These are phyloP conservation scores for Kodamaea ohmeri DNA, from an alignment of 1,139 yeast genomes.

Conservation along the genomic window DNA sequence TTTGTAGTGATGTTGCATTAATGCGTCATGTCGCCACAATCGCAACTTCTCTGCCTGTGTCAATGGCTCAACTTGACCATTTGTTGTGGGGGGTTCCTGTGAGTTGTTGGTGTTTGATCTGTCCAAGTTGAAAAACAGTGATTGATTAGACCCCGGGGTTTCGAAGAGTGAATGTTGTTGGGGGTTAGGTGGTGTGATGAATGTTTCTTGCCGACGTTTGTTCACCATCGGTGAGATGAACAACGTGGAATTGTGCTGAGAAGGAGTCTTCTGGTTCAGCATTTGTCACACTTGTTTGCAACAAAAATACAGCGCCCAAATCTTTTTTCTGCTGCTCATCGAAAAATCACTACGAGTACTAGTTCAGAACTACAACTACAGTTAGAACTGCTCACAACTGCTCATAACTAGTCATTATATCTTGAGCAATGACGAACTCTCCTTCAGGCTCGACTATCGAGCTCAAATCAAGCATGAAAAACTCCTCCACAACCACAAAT, in stretches of 20 bases:
- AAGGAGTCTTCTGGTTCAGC: conserved; percentile 37
- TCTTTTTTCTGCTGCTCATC: conserved; percentile 1
- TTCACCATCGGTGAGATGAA: conserved; percentile 60
- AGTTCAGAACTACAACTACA: too few species aligned
- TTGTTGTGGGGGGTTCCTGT: conserved; percentile 16
- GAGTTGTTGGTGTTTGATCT: conserved; percentile 18
- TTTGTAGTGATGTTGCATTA: conserved; percentile 85
- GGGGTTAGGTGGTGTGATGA: conserved; percentile 58
- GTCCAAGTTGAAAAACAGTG: conserved; percentile 40
- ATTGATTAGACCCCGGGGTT: conserved; percentile 42
- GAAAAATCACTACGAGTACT: not conserved
- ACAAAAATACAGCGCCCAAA: conserved; percentile 1
- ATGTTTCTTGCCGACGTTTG: conserved; percentile 43
- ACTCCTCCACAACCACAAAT: conserved; percentile 9
- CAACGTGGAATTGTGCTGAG: conserved; percentile 60
- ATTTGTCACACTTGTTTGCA: conserved; percentile 21
- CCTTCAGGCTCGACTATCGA: conserved; percentile 3
- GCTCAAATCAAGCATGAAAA: conserved; percentile 13
- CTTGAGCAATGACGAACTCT: not conserved
- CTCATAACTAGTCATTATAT: not conserved
- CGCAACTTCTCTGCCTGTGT: conserved; percentile 85
- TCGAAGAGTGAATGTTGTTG: conserved; percentile 37
- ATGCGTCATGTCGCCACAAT: conserved; percentile 91
- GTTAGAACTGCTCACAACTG: too few species aligned
- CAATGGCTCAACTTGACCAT: conserved; percentile 37